Base-by-base conservation (phyloP, 805 yeast genomes). In the Schwanniomyces vanrijiae region DNA sequence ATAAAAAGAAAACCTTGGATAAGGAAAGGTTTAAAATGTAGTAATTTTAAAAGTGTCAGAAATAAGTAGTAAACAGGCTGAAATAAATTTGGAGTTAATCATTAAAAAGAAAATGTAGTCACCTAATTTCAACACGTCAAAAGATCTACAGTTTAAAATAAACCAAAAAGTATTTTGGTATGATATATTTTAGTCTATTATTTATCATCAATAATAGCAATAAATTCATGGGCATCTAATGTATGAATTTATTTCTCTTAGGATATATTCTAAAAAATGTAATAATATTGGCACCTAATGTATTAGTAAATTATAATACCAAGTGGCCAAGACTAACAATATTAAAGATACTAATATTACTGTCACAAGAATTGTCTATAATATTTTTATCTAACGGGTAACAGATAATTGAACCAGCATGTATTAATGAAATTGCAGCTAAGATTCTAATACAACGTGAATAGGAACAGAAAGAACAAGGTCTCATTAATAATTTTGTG, bases 291-390 rank as follows among this genome's bases (percentile, higher is more conserved):
- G 85, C 83, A 26, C 87, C 88, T 54, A 83, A 59, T 4, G 86
- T 86, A 51, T 70, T 70, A 37, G 87, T 83, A 52, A 79, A 78
- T 60, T 75, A 73, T 45, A 83, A 62, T n/a, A 77, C 84, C 72
- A 81, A 72, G 68, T 81, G 84, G 41, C 88, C 88, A 47, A 83
- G 73, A 28, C 88, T 88, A 43, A 88, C 88, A 48, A 83, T 73
- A 45, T 87, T 88, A 47, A 78, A 75, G 47, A 83, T 65, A 37
- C 84, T 88, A 43, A 83, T 84, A 39, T 68, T 74, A 40, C 71
- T 70, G 19, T 75, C 72, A 5, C 53, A 44, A 26, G 50, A 53
- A 38, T 51, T 49, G 31, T 48, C 35, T 38, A 62, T 62, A 9
- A 56, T 73, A 46, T 76, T 80, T 64, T 79, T 69, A 26, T 65